Percentiles rank a stretch among this genome's conserved stretches.
Conservation (phyloP, 306 rosid species). For the Luffa aegyptiaca region DNA sequence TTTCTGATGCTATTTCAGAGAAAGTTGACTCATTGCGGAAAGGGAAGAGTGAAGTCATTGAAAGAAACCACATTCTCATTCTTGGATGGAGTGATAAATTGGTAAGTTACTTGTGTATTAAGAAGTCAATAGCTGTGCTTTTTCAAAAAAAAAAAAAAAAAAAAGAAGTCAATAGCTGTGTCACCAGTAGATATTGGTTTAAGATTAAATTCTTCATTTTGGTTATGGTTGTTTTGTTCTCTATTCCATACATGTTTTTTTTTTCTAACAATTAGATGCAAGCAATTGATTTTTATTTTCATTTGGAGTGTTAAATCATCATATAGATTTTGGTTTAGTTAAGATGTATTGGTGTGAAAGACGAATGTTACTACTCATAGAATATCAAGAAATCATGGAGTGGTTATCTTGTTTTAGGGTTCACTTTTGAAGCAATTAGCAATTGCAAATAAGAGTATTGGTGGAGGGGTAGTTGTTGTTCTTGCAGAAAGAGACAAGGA, state of each 20-base stretch:
- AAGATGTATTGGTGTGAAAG: background rate
- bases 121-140: background rate
- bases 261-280: background rate
- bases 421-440: conserved; percentile 96
- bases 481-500: conserved; percentile 99
- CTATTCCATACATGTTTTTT: background rate
- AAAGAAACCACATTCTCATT: conserved; percentile 84
- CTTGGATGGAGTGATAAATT: conserved; percentile 99
- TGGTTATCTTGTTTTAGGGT: conserved; percentile 44
- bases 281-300: background rate
- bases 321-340: background rate
- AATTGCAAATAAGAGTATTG: conserved; percentile 88
- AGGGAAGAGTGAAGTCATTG: conserved; percentile 98
- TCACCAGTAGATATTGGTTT: background rate
- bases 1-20: conserved; percentile 95
- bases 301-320: background rate
- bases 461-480: conserved; percentile 89
- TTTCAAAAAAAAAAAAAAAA: too few relatives aligned
- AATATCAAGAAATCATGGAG: conserved; percentile 8
- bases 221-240: background rate
- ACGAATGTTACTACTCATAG: background rate
- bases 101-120: conserved; percentile 35
- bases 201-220: background rate
- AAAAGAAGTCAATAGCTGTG: background rate
- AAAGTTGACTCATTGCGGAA: conserved; percentile 93